These are phyloP conservation scores for Curvularia sp. DNA, from an alignment of 2,329 filamentous ascomycete species.

Conservation along the genomic window DNA sequence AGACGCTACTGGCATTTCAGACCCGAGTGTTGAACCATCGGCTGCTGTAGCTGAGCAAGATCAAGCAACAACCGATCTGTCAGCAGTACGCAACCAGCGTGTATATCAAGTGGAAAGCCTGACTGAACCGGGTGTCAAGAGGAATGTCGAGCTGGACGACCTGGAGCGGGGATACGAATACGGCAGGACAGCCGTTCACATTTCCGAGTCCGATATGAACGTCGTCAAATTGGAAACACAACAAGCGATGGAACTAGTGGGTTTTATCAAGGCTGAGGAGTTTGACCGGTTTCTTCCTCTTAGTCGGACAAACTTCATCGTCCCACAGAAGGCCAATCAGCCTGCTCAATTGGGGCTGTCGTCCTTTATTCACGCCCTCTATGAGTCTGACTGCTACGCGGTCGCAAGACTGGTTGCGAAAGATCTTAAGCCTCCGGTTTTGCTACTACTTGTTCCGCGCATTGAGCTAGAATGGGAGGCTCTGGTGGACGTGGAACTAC, in stretches of 20 bases:
- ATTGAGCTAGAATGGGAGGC: conserved; percentile 83
- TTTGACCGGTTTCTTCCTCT: conserved; percentile 87
- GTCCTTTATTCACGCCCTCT: conserved; percentile 85
- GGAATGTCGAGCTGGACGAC: conserved; percentile 80
- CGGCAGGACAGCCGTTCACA: conserved; percentile 87
- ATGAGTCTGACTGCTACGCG: conserved; percentile 84
- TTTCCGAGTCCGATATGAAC: conserved; percentile 84
- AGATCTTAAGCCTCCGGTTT: conserved; percentile 76
- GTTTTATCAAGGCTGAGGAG: conserved; percentile 79
- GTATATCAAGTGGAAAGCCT: conserved; percentile 83
- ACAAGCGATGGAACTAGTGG: conserved; percentile 80
- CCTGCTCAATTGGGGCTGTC: conserved; percentile 85
- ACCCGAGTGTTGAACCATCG: conserved; percentile 62
- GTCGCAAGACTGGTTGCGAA: conserved; percentile 86
- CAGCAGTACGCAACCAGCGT: conserved; percentile 76
- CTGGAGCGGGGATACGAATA: conserved; percentile 95
- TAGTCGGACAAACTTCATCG: conserved; percentile 78
- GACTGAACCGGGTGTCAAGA: conserved; percentile 76
- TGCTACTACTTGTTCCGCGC: conserved; percentile 80
- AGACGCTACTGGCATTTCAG: conserved; percentile 53
- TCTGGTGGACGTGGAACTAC: conserved; percentile 86
- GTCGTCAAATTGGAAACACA: conserved; percentile 85
- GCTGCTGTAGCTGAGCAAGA: conserved; percentile 56
- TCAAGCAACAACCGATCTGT: conserved; percentile 57
- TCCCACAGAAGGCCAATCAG: conserved; percentile 79